Base-by-base conservation (phyloP, 202 grass and related monocot genomes). In the Musa balbisiana region DNA sequence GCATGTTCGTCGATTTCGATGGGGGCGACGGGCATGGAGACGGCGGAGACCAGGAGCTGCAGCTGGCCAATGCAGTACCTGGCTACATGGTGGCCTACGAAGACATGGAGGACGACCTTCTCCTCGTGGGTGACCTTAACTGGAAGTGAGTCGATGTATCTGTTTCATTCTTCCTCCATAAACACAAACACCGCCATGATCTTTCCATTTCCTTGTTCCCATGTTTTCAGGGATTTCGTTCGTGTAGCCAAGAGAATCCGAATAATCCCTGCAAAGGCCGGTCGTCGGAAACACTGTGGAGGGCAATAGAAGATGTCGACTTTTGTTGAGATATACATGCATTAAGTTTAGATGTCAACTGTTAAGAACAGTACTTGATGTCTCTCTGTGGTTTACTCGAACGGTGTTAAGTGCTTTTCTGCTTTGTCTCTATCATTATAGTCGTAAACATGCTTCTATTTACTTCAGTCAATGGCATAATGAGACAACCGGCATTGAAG, bases 31-130 rank as follows among this genome's bases (percentile, higher is more conserved):
- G 9, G 15, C 25, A 16, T 23, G 79, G 11, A 0, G 68, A 74
- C 62, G 78, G 67, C 87, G 69, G 23, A 6, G 50, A 21, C 1
- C 50, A 26, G 17, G 77, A 72, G 2, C 83, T 92, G 8, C 82
- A 87, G 68, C 70, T 97, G 24, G 85, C 88, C 78, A 97, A 97
- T 81, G 90, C 90, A 11, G 84, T 97, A 1, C 93, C 93, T 1
- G 93, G 93, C 0, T 83, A 97, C 67, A 69, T 97, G 51, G 90
- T 97, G 20, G 93, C 93, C 12, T 97, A 97, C 65, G 93, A 93
- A 78, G 93, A 97, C 83, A 83, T 97, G 86, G 93, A 97, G 82
- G 82, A 93, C 23, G 93, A 97, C 64, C 90, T 97, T 51, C 86
- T 97, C 55, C 90, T 97, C 62, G 93, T 84, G 49, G 93, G 93